phyloP scores from a whole-genome alignment of 1,284 basidiomycete species.

The Ceratobasidium sp. region DNA sequence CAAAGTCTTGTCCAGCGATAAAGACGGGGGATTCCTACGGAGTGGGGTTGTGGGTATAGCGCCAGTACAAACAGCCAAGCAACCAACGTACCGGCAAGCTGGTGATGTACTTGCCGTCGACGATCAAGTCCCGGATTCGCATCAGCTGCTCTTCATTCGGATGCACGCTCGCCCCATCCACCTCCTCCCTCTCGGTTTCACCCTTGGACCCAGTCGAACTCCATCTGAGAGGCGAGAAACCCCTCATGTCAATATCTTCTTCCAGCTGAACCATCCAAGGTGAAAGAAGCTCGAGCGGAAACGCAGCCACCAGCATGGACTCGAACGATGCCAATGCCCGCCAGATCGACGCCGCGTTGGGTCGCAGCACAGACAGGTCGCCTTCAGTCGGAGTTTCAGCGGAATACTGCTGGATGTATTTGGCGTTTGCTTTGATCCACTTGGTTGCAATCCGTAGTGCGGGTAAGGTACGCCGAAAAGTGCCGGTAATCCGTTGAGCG shows the following conservation, averaged over 20 bases:
- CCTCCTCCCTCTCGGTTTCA: constrained; percentile 37
- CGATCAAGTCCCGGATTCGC: constrained; percentile 86
- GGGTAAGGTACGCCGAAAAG: constrained; percentile 84
- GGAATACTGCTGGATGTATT: constrained; percentile 60
- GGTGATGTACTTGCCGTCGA: constrained; percentile 73
- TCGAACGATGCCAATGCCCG: constrained; percentile 71
- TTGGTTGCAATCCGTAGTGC: constrained; percentile 86
- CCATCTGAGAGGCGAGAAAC: constrained; percentile 82
- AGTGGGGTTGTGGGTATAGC: background rate
- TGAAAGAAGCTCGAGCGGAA: constrained; percentile 74
- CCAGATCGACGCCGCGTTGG: constrained; percentile 67
- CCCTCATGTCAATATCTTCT: constrained; percentile 89
- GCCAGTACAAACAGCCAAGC: background rate
- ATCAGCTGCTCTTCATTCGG: constrained; percentile 96
- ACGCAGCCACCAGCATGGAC: constrained; percentile 66
- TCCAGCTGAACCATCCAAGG: constrained; percentile 72
- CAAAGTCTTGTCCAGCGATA: constrained; percentile 47
- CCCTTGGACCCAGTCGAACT: constrained; percentile 36
- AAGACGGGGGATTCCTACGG: constrained; percentile 54
- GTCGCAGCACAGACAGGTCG: no score
- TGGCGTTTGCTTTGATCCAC: constrained; percentile 84
- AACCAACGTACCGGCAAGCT: constrained; percentile 64
- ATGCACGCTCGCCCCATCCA: constrained; percentile 59
- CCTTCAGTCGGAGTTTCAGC: no score
- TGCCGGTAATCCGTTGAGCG: constrained; percentile 83